These are phyloP conservation scores for Chalaropsis thielavioides DNA, from an alignment of 2,329 filamentous ascomycete species.

Conservation along the genomic window DNA sequence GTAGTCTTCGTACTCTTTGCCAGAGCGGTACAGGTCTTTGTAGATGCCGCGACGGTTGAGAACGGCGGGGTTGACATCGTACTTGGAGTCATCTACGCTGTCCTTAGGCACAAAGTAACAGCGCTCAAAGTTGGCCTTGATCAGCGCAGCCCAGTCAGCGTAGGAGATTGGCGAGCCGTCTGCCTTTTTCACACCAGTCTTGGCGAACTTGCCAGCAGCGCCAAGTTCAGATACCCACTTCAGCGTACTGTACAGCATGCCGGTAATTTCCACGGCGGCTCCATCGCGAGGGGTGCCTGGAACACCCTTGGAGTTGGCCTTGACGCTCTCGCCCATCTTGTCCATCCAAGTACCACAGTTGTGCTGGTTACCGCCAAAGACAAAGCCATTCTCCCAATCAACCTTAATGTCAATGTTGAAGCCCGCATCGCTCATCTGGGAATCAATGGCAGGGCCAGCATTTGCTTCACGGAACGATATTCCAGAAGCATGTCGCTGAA, in stretches of 20 bases:
- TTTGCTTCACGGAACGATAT: constrained; percentile 92
- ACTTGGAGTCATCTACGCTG: constrained; percentile 53
- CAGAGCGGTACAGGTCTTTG: constrained; percentile 88
- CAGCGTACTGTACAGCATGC: constrained; percentile 79
- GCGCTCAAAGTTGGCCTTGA: constrained; percentile 78
- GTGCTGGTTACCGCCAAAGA: constrained; percentile 84
- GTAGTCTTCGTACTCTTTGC: constrained; percentile 95
- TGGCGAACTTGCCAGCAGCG: constrained; percentile 53
- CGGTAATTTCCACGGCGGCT: constrained; percentile 87
- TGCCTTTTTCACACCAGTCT: constrained; percentile 54
- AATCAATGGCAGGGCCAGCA: constrained; percentile 73
- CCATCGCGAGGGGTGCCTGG: constrained; percentile 96
- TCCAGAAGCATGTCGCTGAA: constrained; percentile 81
- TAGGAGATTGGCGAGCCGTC: constrained; percentile 52
- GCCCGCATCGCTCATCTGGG: constrained; percentile 81
- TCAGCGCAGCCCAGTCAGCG: constrained; percentile 60
- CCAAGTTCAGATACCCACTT: constrained; percentile 61
- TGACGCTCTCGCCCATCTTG: constrained; percentile 98
- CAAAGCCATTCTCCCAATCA: constrained; percentile 79
- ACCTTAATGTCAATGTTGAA: constrained; percentile 86
- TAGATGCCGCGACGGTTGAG: constrained; percentile 92
- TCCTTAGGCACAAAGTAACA: constrained; percentile 75
- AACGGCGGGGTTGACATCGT: constrained; percentile 65
- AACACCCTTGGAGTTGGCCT: constrained; percentile 79
- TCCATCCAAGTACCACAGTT: constrained; percentile 99